Evolutionary conservation across 768 basidiomycete species (phyloP), one percentile per base, ranked within the genome.

Genomic region (Suillus sp.): DNA sequence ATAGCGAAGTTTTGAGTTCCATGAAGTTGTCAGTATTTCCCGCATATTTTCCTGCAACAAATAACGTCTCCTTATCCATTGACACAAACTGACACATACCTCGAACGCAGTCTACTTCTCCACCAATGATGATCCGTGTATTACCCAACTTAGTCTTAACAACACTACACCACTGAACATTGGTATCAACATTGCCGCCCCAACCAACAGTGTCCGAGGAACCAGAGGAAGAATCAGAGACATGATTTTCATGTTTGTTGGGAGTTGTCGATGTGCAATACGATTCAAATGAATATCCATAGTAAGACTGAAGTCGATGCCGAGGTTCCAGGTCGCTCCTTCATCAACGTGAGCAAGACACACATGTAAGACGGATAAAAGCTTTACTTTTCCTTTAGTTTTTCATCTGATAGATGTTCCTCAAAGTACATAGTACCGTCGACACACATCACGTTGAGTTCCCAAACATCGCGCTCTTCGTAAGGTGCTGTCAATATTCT

Each of bases 71-170:
- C 18, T 5, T 25, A 25, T 16, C 22, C 13, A 6, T 1, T 27
- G 11, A n/a, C 2, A 25, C 11, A 35, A 3, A 51, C 10, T 6
- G 25, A 57, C 61, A 70, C 78, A 63, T 65, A 91, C 93, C 90
- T 73, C 86, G 81, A 25, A 95, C 86, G 70, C 94, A 96, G 74
- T 96, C 94, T 7, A 96, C 94, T 75, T 96, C 94, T 6, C 95
- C 94, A 1, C 94, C 94, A 54, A 95, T 86, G 62, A 96, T 77
- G 58, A 93, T 77, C 47, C 92, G 80, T 32, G 81, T 84, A 61
- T 86, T 81, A 0, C 88, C 91, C 30, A 95, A 82, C 65, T 91
- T 93, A 4, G 92, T 93, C 74, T 92, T 92, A 51, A 94, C 90
- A 59, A 96, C 88, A 64, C 86, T 88, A 70, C 94, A 95, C 93